Base-by-base conservation (phyloP, 768 basidiomycete species). In the Kwoniella sp. region DNA sequence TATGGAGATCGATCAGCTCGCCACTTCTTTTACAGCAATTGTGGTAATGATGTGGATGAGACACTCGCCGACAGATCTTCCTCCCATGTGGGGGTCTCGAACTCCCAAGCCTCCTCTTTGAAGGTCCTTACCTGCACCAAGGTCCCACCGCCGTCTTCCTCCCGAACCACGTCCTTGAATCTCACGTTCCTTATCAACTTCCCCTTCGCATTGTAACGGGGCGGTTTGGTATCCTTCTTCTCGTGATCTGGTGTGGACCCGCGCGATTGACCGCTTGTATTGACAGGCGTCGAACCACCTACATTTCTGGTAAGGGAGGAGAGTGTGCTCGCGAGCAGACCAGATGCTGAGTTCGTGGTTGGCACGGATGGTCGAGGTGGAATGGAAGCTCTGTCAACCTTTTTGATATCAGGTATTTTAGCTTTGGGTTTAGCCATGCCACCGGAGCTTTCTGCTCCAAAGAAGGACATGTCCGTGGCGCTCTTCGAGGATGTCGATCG, bases 31-130 rank as follows among this genome's bases (percentile, higher is more conserved):
- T n/a, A 28, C 50, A 28, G 25, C 31, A 22, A 38, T 45, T 20
- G 3, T 17, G 17, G 41, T 7, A 17, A n/a, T n/a, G n/a, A n/a
- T n/a, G n/a, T n/a, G n/a, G n/a, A n/a, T n/a, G n/a, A n/a, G n/a
- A 3, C 8, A 55, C 70, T 51, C 30, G 67, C 68, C 55, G 41
- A 45, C 15, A 45, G 15, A 17, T 51, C 55, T 28, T 65, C 50
- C 41, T 67, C 47, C 73, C 75, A 77, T 5, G 53, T 55, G 2
- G 71, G 55, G 22, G n/a, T 48, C 55, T 74, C 75, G 13, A 73
- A 59, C 63, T 77, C 75, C n/a, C 47, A 66, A 2, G 66, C 34
- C 41, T 71, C 67, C 50, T 69, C 55, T n/a, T 56, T 68, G 63
- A 77, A 77, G 51, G 58, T 20, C 52, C 63, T 66, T 17, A 70